These are phyloP conservation scores for Fusarium praegraminearum DNA, from an alignment of 2,329 filamentous ascomycete species.

Conservation along the genomic window DNA sequence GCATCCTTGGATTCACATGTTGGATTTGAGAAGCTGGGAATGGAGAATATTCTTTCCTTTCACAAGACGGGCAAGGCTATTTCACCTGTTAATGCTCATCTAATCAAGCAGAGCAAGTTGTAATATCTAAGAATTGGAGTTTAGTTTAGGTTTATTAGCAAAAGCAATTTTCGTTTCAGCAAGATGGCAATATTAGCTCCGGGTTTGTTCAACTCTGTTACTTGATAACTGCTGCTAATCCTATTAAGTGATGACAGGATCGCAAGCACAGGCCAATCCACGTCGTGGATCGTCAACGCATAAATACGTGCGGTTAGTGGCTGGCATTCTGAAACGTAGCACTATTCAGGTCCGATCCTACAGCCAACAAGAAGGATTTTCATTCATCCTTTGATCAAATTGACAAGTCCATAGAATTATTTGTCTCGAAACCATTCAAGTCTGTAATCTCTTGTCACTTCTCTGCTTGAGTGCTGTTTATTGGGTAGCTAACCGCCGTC, in stretches of 20 bases:
- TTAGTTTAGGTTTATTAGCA: not conserved
- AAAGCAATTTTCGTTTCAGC: not conserved
- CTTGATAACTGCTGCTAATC: not conserved
- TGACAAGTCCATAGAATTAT: rapidly evolving
- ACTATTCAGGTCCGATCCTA: constrained; percentile 23
- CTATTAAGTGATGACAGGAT: constrained; percentile 11
- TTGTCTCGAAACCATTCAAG: constrained; percentile 1
- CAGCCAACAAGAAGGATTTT: not conserved
- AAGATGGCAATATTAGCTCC: not conserved
- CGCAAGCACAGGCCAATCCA: not conserved
- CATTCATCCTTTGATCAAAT: constrained; percentile 1
- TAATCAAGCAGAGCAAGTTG: constrained; percentile 46
- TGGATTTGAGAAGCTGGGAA: constrained; percentile 44
- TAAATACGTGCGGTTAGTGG: constrained; percentile 30
- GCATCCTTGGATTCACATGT: constrained; percentile 45
- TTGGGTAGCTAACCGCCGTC: constrained; percentile 1
- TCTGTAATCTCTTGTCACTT: not conserved
- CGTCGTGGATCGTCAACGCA: constrained; percentile 1
- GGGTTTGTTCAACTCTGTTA: not conserved
- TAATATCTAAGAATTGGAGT: constrained; percentile 3
- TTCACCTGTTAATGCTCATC: constrained; percentile 44
- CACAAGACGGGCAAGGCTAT: constrained; percentile 42
- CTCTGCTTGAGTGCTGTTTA: rapidly evolving
- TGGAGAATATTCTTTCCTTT: constrained; percentile 46
- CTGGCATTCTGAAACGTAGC: constrained; percentile 18